Evolutionary conservation across 2,329 filamentous ascomycete species (phyloP), one percentile per base, ranked within the genome.

Genomic region (Lachnellula willkommii): DNA sequence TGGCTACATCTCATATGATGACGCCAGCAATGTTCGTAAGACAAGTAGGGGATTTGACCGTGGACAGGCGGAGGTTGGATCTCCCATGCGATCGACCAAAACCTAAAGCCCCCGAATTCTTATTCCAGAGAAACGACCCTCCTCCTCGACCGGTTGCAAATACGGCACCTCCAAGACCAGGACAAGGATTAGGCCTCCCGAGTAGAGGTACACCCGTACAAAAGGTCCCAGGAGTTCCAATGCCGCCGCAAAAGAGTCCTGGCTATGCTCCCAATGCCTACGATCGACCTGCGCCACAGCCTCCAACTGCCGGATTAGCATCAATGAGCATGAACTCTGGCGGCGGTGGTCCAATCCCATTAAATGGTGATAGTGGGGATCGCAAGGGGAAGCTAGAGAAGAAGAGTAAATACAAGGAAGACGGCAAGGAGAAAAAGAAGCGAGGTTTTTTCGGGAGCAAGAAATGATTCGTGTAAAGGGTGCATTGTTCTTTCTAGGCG

Each of bases 1-100:
- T 99, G 5, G 83, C 87, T 17, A 94, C 90, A 0, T 92, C 88
- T 24, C 94, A 99, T 69, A 96, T 99, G 92, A 77, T 95, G 47
- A 94, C 86, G 0, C 93, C 94, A 0, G 77, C 83, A 43, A 78
- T 95, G 20, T 99, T 92, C 70, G 73, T 96, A 36, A 84, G 88
- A 40, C 92, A 97, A 70, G 74, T 96, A 1, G 82, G 84, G 17
- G 91, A 96, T 67, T 78, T 97, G 14, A 87, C 85, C 58, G 80
- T 83, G 37, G 87, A 91, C 66, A 87, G 86, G 66, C 81, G 88
- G 52, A 80, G 84, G 47, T 79, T 99, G 15, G 85, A 90, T 64
- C 81, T 99, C 5, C 94, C 93, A 1, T 78, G 86, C 55, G 91
- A 96, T 59, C 79, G 85, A 40, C 90, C 90, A 2, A 85, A 86